Evolutionary conservation across 1,139 yeast species (phyloP), one percentile per base, ranked within the genome.

Genomic region (Debaryomyces psychrophilus): DNA sequence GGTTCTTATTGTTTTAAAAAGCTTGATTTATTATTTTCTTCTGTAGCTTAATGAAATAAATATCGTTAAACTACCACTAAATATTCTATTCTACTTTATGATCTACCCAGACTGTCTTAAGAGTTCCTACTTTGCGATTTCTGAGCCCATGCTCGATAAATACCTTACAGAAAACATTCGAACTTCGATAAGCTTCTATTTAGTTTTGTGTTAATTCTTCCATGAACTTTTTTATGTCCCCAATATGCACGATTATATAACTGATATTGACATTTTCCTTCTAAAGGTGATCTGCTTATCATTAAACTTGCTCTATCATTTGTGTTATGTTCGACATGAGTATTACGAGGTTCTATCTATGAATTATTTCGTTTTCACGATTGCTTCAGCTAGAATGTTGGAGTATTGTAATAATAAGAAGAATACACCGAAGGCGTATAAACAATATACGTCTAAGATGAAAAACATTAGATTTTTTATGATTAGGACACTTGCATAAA

Each of bases 181-280:
- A 37, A 43, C n/a, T 43, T 43, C 46, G 42, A 38, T 43, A 37
- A 43, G 43, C 31, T 43, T 43, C 46, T 38, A 43, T 31, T 15
- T 38, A 9, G n/a, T 28, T 38, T 38, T 38, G 41, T 38, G 41
- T 18, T 26, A 29, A 20, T 38, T 37, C n/a, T 27, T 23, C n/a
- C n/a, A 20, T 22, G 23, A 29, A 18, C 33, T 18, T 29, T n/a
- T 33, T 18, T 6, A 33, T 33, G 36, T 33, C 20, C 36, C 25
- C 17, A 8, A 18, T 18, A 33, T 33, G 36, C 36, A 33, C 11
- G 36, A 33, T 33, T 33, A 33, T 33, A 33, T 20, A 33, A 33
- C 22, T 9, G 36, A 20, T 6, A 11, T 33, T 20, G 25, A n/a
- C n/a, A n/a, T n/a, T n/a, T n/a, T n/a, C n/a, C n/a, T n/a, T n/a